Conservation (phyloP, 495 filamentous ascomycete species). For the Lindgomyces ingoldianus region DNA sequence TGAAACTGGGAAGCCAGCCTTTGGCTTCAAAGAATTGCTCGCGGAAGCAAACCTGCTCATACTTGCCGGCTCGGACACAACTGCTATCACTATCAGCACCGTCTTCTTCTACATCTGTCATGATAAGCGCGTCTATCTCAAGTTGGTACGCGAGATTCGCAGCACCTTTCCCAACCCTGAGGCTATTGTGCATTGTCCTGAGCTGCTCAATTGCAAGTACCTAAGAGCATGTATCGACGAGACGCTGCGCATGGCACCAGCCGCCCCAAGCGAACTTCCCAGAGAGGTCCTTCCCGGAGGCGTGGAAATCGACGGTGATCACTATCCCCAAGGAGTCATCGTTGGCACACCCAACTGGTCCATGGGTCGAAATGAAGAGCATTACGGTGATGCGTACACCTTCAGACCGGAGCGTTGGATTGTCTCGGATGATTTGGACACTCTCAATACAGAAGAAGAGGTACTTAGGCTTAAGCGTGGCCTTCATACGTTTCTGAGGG, state of each 20-base stretch:
- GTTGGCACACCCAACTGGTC: constrained; percentile 30
- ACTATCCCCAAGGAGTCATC: constrained; percentile 51
- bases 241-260: constrained; percentile 65
- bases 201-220: constrained; percentile 52
- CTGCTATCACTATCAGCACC: constrained; percentile 1
- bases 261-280: constrained; percentile 59
- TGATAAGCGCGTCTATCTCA: neutral
- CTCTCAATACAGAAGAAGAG: constrained; percentile 4
- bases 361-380: constrained; percentile 15
- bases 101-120: constrained; percentile 20
- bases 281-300: constrained; percentile 65
- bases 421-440: constrained; percentile 29
- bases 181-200: constrained; percentile 48
- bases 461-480: neutral
- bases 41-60: constrained; percentile 39
- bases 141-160: constrained; percentile 9
- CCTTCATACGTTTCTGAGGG: constrained; percentile 48
- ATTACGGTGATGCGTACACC: constrained; percentile 18
- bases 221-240: constrained; percentile 66
- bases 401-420: constrained; percentile 39
- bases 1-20: constrained; percentile 35
- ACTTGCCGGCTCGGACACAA: constrained; percentile 35
- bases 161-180: constrained; percentile 51
- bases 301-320: constrained; percentile 52
- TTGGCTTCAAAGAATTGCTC: constrained; percentile 1